Conservation (phyloP, 2,329 filamentous ascomycete genomes). For the Basipetospora chlamydospora region DNA sequence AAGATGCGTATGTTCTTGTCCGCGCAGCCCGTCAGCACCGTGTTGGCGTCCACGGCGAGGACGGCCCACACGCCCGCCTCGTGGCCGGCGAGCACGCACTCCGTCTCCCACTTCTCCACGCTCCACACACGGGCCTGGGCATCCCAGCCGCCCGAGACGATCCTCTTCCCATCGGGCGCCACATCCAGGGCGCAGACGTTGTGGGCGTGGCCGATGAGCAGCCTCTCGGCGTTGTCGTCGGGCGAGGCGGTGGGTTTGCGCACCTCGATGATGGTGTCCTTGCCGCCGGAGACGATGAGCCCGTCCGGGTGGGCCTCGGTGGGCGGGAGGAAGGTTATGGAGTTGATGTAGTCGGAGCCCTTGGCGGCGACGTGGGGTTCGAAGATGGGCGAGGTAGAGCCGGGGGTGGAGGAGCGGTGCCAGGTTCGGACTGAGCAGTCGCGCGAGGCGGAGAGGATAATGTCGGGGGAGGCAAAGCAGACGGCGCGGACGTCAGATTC, state of each 20-base stretch:
- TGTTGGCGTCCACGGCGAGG: conserved; percentile 63
- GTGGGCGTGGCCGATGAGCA: conserved; percentile 72
- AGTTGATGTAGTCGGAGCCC: conserved; percentile 77
- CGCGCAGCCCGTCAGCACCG: conserved; percentile 80
- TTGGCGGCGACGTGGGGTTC: conserved; percentile 67
- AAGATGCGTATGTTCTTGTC: conserved; percentile 84
- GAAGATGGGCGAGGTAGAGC: conserved; percentile 50
- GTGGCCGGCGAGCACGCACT: conserved; percentile 59
- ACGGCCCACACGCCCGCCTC: conserved; percentile 79
- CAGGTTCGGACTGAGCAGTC: conserved; percentile 84
- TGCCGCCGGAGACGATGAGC: conserved; percentile 73
- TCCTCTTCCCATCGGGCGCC: conserved; percentile 52
- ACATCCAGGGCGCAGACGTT: conserved; percentile 84
- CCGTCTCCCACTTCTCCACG: conserved; percentile 70
- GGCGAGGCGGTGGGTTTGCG: conserved; percentile 53
- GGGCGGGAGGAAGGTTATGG: conserved; percentile 61
- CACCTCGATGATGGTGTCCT: conserved; percentile 87
- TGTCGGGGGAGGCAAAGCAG: conserved; percentile 56
- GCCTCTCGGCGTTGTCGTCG: conserved; percentile 66
- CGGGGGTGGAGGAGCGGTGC: conserved; percentile 52
- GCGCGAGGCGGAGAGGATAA: conserved; percentile 73
- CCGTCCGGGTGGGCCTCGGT: conserved; percentile 58
- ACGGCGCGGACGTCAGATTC: conserved; percentile 89
- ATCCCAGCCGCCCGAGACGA: conserved; percentile 94
- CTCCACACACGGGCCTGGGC: conserved; percentile 75